phyloP scores from a whole-genome alignment of 495 filamentous ascomycete species.

The Lasiosphaeria miniovina region DNA sequence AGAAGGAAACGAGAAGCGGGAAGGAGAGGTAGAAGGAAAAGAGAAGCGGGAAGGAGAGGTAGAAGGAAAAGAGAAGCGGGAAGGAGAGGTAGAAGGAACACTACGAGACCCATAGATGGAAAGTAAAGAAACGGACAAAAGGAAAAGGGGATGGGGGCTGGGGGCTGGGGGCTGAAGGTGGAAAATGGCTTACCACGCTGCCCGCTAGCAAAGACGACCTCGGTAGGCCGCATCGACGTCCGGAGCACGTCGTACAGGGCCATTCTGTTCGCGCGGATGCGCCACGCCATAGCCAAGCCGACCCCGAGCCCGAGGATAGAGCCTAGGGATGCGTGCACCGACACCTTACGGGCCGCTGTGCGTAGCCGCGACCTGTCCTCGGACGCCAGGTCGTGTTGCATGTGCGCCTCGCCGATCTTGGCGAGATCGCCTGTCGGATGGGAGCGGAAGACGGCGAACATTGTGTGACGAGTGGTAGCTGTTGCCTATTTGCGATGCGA shows the following conservation, averaged over 20 bases:
- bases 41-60: too few species aligned
- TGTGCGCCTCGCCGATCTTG: slow-evolving; percentile 59
- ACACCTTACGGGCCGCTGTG: slow-evolving; percentile 50
- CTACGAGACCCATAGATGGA: too few species aligned
- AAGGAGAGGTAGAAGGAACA: too few species aligned
- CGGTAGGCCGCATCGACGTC: slow-evolving; percentile 54
- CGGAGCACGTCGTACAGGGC: slow-evolving; percentile 59
- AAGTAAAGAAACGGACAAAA: too few species aligned
- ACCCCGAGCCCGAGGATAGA: slow-evolving; percentile 58
- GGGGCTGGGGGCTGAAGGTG: neutral
- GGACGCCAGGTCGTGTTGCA: slow-evolving; percentile 58
- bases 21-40: too few species aligned
- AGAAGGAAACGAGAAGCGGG: neutral
- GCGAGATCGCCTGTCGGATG: slow-evolving; percentile 51
- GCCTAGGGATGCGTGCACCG: slow-evolving; percentile 54
- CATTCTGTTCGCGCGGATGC: slow-evolving; percentile 51
- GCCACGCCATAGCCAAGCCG: slow-evolving; percentile 55
- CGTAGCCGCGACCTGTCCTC: slow-evolving; percentile 58
- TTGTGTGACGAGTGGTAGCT: slow-evolving; percentile 20
- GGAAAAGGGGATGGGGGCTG: neutral
- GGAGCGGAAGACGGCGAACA: slow-evolving; percentile 55
- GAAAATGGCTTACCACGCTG: slow-evolving; percentile 52
- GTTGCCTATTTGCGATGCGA: neutral
- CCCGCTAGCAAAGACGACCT: slow-evolving; percentile 61
- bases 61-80: too few species aligned